phyloP scores from a whole-genome alignment of 176 grass and related monocot species.

The Oryza longistaminata region DNA sequence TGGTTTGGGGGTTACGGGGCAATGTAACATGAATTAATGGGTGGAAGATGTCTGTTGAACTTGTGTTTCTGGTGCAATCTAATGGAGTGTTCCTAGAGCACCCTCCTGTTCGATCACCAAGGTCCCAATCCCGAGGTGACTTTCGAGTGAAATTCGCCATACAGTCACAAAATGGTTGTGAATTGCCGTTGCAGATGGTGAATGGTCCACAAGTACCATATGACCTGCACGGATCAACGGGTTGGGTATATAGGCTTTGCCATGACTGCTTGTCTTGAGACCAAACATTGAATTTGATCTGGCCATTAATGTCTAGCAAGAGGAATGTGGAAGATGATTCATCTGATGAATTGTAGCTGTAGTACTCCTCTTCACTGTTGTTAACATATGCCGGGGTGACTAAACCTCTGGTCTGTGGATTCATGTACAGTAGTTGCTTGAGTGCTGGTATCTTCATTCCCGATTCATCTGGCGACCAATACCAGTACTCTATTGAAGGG shows the following conservation, averaged over 20 bases:
- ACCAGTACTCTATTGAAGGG: constrained; percentile 12
- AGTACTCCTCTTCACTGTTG: constrained; percentile 25
- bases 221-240: constrained; percentile 25
- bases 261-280: constrained; percentile 14
- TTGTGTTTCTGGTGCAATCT: too few species aligned
- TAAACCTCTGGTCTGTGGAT: background rate
- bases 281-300: constrained; percentile 37
- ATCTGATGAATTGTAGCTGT: constrained; percentile 28
- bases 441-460: constrained; percentile 24
- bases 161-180: too few species aligned
- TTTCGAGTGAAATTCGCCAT: too few species aligned
- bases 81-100: too few species aligned
- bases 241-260: constrained; percentile 26
- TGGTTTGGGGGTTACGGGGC: too few species aligned
- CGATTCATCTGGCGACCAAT: background rate
- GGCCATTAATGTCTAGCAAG: constrained; percentile 32
- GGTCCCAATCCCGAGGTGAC: too few species aligned
- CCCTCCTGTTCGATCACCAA: too few species aligned
- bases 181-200: too few species aligned
- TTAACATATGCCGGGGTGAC: background rate
- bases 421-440: constrained; percentile 13
- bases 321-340: background rate
- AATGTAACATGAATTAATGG: too few species aligned
- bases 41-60: too few species aligned
- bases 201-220: too few species aligned